These are phyloP conservation scores for Garcia nutans DNA, from an alignment of 345 rosid genomes.

Conservation along the genomic window DNA sequence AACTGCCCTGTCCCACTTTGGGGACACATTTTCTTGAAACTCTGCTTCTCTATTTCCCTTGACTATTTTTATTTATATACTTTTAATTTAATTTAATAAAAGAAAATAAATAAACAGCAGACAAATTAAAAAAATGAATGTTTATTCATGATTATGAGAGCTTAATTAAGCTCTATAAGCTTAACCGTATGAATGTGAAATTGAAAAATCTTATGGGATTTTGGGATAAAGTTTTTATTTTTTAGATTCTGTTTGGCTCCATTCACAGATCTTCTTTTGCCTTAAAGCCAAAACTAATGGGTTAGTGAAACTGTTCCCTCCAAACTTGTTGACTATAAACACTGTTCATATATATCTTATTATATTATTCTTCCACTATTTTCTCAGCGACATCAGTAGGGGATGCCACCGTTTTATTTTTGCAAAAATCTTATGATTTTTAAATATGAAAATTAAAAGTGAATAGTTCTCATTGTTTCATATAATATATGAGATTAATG, in stretches of 20 bases:
- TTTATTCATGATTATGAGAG: slow-evolving; percentile 18
- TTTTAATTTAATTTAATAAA: no score
- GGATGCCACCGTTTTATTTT: no score
- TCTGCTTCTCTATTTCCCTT: slow-evolving; percentile 11
- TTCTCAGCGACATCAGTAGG: no score
- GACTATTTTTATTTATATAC: slow-evolving; percentile 7
- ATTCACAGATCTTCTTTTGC: slow-evolving; percentile 1
- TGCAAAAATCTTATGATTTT: no score
- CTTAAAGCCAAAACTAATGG: background rate
- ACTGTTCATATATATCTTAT: background rate
- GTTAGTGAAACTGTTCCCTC: background rate
- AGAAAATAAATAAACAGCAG: background rate
- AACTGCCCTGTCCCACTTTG: slow-evolving; percentile 33
- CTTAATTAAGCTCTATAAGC: background rate
- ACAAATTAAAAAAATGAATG: background rate
- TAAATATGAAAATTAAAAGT: no score
- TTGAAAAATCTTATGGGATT: no score
- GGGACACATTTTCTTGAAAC: slow-evolving; percentile 24
- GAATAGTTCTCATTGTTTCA: no score
- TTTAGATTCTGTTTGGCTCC: slow-evolving; percentile 17
- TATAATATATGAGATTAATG: no score
- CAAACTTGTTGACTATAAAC: slow-evolving; percentile 2
- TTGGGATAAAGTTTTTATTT: background rate
- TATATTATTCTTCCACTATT: no score
- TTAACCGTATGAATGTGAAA: no score